phyloP scores from a whole-genome alignment of 176 grass and related monocot species.

The Secale cereale region DNA sequence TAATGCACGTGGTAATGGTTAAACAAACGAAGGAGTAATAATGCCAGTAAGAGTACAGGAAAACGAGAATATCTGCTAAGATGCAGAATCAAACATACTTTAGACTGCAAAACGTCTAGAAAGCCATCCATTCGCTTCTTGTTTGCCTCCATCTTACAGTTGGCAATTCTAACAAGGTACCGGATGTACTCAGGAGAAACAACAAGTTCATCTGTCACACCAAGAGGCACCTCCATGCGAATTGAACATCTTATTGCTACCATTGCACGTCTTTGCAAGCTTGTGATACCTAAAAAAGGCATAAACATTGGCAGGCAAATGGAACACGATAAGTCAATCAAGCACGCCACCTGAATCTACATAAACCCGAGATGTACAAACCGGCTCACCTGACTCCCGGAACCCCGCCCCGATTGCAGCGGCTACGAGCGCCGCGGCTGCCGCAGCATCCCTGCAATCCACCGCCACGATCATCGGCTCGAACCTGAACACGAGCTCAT shows the following conservation, averaged over 20 bases:
- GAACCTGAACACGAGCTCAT: slow-evolving; percentile 85
- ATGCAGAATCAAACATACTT: slow-evolving; percentile 36
- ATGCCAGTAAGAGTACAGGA: background rate
- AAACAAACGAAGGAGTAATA: background rate
- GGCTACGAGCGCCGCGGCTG: slow-evolving; percentile 54
- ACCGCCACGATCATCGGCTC: slow-evolving; percentile 88
- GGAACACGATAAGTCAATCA: background rate
- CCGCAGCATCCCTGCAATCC: slow-evolving; percentile 64
- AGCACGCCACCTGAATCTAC: background rate
- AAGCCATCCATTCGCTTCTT: slow-evolving; percentile 72
- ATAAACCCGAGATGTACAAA: background rate
- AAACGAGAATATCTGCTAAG: background rate
- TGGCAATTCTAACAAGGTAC: slow-evolving; percentile 76
- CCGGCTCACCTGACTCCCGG: slow-evolving; percentile 73
- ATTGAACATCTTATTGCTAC: slow-evolving; percentile 90
- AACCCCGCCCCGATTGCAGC: slow-evolving; percentile 67
- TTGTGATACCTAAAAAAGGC: slow-evolving; percentile 71
- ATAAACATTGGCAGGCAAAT: background rate
- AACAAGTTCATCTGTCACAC: slow-evolving; percentile 44
- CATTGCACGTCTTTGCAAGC: slow-evolving; percentile 75
- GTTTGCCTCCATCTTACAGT: slow-evolving; percentile 90
- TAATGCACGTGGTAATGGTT: background rate
- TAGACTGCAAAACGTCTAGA: slow-evolving; percentile 51
- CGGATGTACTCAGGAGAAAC: slow-evolving; percentile 60
- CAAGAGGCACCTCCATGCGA: slow-evolving; percentile 90